These are phyloP conservation scores for Meyerozyma athensensis DNA, from an alignment of 1,139 yeast species.

Conservation along the genomic window DNA sequence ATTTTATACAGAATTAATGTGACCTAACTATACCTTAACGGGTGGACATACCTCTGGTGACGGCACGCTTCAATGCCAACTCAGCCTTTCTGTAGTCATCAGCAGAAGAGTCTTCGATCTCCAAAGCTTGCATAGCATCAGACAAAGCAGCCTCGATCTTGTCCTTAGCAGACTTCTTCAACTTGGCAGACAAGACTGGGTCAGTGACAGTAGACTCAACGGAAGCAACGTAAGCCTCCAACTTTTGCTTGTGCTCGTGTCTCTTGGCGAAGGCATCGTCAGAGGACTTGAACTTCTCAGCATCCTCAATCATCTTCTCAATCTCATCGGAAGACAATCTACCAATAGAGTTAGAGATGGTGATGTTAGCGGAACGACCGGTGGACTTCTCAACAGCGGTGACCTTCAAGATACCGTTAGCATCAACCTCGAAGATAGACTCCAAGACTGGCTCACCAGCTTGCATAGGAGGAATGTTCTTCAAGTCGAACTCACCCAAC, in stretches of 20 bases:
- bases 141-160: conserved; percentile 98
- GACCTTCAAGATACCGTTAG: conserved; percentile 99
- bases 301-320: conserved; percentile 97
- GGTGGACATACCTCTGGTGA: conserved; percentile 98
- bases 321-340: conserved; percentile 97
- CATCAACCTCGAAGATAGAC: conserved; percentile 99
- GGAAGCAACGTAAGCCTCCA: conserved; percentile 97
- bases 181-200: conserved; percentile 97
- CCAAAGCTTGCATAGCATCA: conserved; percentile 97
- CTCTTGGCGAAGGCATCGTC: conserved; percentile 99
- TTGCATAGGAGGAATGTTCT: conserved; percentile 98
- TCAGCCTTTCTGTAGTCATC: conserved; percentile 99
- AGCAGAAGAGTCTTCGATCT: conserved; percentile 92
- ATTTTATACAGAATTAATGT: conserved; percentile 16
- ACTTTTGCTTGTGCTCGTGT: conserved; percentile 99
- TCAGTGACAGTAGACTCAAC: conserved; percentile 96
- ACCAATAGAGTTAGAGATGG: conserved; percentile 99
- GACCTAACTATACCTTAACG: conserved; percentile 55
- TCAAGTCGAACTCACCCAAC: conserved; percentile 98
- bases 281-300: conserved; percentile 97
- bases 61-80: conserved; percentile 98
- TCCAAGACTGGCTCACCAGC: conserved; percentile 99
- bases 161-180: conserved; percentile 97
- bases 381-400: conserved; percentile 99
- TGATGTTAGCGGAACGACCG: conserved; percentile 98